A percentile compares a stretch with the other conserved stretches of the same genome.
Conservation (phyloP, 2,329 filamentous ascomycete species). For the Monilinia vaccinii-corymbosi region DNA sequence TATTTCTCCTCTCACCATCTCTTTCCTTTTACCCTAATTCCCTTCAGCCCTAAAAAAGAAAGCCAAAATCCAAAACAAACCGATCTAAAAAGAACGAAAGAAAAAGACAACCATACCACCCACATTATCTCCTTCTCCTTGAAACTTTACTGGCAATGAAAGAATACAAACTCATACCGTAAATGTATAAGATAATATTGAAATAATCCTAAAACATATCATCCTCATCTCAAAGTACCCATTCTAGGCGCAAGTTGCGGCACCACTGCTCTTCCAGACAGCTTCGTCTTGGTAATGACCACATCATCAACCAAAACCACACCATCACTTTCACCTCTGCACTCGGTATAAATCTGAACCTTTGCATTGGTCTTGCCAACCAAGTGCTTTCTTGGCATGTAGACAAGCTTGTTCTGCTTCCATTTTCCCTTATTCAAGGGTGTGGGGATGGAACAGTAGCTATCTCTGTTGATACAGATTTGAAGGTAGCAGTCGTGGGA, state of each 20-base stretch:
- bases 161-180: no score
- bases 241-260: neutral
- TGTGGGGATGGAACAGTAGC: neutral
- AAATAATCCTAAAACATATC: neutral
- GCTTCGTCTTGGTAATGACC: neutral
- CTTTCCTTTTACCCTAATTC: no score
- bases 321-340: neutral
- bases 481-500: conserved; percentile 1
- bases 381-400: neutral
- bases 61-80: no score
- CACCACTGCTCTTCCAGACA: neutral
- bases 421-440: conserved; percentile 7
- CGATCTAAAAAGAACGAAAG: no score
- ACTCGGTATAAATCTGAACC: conserved; percentile 2
- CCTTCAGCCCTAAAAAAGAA: no score
- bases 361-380: neutral
- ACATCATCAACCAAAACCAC: conserved; percentile 4
- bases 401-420: conserved; percentile 5
- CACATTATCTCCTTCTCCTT: no score
- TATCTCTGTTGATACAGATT: conserved; percentile 6
- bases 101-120: no score
- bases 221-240: neutral
- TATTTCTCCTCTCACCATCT: no score
- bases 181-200: no score
- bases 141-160: no score